Evolutionary conservation across 225 moss, liverwort and hornwort genomes (phyloP).

Genomic region (Pleurozium schreberi): DNA sequence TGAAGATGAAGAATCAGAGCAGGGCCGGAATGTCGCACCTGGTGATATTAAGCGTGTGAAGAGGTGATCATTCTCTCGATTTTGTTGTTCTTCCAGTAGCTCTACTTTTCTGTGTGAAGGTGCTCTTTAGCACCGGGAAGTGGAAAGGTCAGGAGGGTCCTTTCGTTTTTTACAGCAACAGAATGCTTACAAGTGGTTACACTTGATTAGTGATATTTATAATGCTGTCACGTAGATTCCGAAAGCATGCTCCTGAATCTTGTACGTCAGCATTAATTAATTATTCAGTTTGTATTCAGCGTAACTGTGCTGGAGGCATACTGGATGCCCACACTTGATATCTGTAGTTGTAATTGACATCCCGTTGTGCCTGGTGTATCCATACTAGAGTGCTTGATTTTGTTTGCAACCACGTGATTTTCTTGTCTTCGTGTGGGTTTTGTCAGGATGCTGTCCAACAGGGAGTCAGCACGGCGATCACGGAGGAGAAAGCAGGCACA

Average conservation of each 20-base stretch:
- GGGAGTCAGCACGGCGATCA: slow-evolving; percentile 94
- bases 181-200: background rate
- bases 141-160: background rate
- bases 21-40: slow-evolving; percentile 56
- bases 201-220: background rate
- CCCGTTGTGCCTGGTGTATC: background rate
- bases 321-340: background rate
- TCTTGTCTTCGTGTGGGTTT: background rate
- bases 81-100: background rate
- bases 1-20: slow-evolving; percentile 73
- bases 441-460: slow-evolving; percentile 88
- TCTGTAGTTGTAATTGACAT: background rate
- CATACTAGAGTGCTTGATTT: background rate
- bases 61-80: slow-evolving; percentile 31
- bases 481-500: slow-evolving; percentile 98
- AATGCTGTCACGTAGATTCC: background rate
- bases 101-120: background rate
- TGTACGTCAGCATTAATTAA: background rate
- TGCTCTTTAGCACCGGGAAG: background rate
- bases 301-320: background rate
- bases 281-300: background rate
- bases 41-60: slow-evolving; percentile 90
- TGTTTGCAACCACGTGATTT: background rate
- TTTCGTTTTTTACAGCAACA: background rate
- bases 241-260: background rate